A percentile compares a stretch with the other conserved stretches of the same genome.
Conservation (phyloP, 139 green algal species). For the Chlamydomonas applanata region DNA sequence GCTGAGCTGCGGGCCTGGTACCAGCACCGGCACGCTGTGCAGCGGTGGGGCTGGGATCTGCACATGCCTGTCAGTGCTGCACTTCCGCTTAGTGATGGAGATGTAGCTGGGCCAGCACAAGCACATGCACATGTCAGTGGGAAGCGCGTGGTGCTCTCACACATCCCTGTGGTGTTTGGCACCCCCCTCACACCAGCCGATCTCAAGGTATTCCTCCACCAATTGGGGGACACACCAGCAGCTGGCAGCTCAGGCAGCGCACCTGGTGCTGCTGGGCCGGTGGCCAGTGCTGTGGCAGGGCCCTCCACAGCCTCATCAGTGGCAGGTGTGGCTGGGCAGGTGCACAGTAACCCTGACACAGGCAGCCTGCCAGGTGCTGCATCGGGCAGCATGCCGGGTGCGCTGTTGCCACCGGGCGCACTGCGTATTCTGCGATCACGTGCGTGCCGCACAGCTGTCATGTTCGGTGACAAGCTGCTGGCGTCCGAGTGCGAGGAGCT, state of each 20-base stretch:
- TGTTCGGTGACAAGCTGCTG: constrained; percentile 78
- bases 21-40: neutral
- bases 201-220: constrained; percentile 57
- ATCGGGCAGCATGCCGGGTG: neutral
- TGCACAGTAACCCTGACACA: too few species aligned
- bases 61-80: neutral
- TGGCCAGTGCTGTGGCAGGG: too few species aligned
- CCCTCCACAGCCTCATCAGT: too few species aligned
- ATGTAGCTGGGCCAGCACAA: neutral
- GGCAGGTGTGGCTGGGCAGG: too few species aligned
- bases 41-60: neutral
- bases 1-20: neutral
- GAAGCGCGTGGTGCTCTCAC: constrained; percentile 26
- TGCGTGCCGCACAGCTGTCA: constrained; percentile 79
- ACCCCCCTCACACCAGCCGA: constrained; percentile 44
- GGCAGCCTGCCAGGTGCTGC: too few species aligned
- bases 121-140: neutral
- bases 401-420: constrained; percentile 44
- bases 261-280: too few species aligned
- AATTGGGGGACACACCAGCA: constrained; percentile 64
- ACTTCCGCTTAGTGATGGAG: neutral
- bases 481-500: constrained; percentile 44
- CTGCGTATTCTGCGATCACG: constrained; percentile 59
- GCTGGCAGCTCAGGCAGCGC: neutral
- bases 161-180: constrained; percentile 46